A percentile compares a stretch with the other conserved stretches of the same genome.
Conservation (phyloP, 2,329 filamentous ascomycete genomes). For the Ceratocystiopsis sp. region DNA sequence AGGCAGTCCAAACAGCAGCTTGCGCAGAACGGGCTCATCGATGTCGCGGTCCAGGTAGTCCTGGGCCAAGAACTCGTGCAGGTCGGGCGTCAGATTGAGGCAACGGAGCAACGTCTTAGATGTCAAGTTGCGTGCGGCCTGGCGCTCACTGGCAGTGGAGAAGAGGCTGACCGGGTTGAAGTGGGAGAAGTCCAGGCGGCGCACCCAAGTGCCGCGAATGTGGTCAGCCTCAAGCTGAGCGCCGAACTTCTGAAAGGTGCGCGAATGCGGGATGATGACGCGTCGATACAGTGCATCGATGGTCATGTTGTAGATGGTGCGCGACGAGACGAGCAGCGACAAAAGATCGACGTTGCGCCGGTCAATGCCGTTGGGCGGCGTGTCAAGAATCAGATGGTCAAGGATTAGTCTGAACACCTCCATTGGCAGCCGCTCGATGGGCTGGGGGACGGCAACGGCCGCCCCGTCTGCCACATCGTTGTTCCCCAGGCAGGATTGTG, state of each 20-base stretch:
- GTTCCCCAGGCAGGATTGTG: constrained; percentile 1
- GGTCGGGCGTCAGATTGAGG: constrained; percentile 51
- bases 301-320: constrained; percentile 53
- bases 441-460: neutral
- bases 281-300: constrained; percentile 60
- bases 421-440: constrained; percentile 47
- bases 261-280: constrained; percentile 68
- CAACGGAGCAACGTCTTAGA: constrained; percentile 55
- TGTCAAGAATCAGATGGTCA: constrained; percentile 54
- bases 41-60: constrained; percentile 69
- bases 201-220: constrained; percentile 55
- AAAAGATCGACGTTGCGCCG: constrained; percentile 65
- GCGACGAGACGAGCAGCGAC: constrained; percentile 60
- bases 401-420: constrained; percentile 62
- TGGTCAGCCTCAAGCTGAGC: constrained; percentile 49
- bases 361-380: constrained; percentile 56
- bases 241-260: constrained; percentile 69
- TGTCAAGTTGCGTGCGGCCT: constrained; percentile 60
- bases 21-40: constrained; percentile 47
- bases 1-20: constrained; percentile 51
- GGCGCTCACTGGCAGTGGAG: constrained; percentile 55
- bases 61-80: constrained; percentile 64
- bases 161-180: constrained; percentile 69
- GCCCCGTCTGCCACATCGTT: neutral
- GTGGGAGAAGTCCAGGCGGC: constrained; percentile 69